Base-by-base conservation (phyloP, 2,329 filamentous ascomycete species). In the Nothomitra cinnamomea region DNA sequence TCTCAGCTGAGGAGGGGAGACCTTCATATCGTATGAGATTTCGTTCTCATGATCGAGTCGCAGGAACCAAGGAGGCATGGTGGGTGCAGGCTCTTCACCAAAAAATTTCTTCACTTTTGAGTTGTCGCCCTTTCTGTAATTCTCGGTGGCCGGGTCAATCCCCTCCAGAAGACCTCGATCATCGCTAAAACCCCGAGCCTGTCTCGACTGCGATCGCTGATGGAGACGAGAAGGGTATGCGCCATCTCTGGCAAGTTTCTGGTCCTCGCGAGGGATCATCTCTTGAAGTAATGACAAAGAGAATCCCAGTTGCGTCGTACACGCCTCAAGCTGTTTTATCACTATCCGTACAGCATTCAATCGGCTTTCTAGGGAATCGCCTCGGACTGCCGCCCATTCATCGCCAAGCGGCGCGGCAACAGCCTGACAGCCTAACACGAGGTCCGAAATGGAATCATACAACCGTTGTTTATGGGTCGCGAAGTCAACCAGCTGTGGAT, bases 361-460 rank as follows among this genome's bases (percentile, higher is more conserved):
- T 21, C 92, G 81, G 59, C 87, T 87, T 63, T 95, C 90, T 28
- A 98, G 72, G 6, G 89, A 85, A 64, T 94, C 87, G 1, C 88
- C 87, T 43, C 88, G 81, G n/a, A 89, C 74, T 64, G 95, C 88
- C 2, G 89, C 80, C 92, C 92, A 98, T 68, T 98, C 92, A 64
- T 98, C 92, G 7, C 84, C 86, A 43, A 98, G 69, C 4, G 92
- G 92, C 7, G 87, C 87, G 4, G 88, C 86, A n/a, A 96, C 84
- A 22, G 85, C 81, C 67, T 98, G 92, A 62, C 89, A 95, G 55
- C 83, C 81, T 51, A 95, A 70, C 2, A 96, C 70, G 25, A 98
- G 76, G 64, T 96, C 92, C 7, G 88, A 89, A 54, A 95, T 84
- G 56, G 88, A 85, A 66, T 96, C 92, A 67, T 96, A 96, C 17